Evolutionary conservation across 192 early-diverging fungal species (phyloP).

Genomic region (Gamsiella multidivaricata): DNA sequence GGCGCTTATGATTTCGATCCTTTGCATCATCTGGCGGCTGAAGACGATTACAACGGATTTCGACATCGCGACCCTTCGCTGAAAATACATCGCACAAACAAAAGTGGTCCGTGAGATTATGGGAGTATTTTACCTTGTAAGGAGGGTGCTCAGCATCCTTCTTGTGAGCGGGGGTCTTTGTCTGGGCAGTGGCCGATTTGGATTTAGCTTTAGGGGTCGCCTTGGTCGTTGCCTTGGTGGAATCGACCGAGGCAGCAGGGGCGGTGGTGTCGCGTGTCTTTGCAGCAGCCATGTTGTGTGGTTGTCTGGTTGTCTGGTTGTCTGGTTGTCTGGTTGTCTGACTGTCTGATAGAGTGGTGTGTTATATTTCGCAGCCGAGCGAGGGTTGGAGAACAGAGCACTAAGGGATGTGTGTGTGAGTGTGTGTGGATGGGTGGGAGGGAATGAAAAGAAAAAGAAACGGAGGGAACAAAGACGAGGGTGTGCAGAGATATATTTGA

Average conservation of each 20-base stretch:
- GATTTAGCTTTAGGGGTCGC: too few relatives aligned
- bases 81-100: too few relatives aligned
- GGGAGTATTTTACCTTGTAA: slow-evolving; percentile 39
- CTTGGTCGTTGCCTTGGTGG: slow-evolving; percentile 27
- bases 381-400: too few relatives aligned
- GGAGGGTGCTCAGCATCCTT: slow-evolving; percentile 50
- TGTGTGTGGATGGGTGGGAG: not conserved
- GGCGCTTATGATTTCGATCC: too few relatives aligned
- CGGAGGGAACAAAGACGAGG: not conserved
- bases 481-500: not conserved
- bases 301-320: not conserved
- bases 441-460: slow-evolving; percentile 14
- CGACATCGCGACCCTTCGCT: too few relatives aligned
- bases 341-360: not conserved
- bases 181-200: slow-evolving; percentile 26
- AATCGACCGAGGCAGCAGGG: slow-evolving; percentile 20
- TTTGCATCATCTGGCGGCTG: too few relatives aligned
- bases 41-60: too few relatives aligned
- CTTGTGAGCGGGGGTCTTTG: slow-evolving; percentile 30
- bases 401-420: slow-evolving; percentile 1
- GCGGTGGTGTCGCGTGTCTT: slow-evolving; percentile 27
- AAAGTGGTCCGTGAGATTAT: not conserved
- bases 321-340: not conserved
- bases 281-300: slow-evolving; percentile 19
- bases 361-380: too few relatives aligned